Conservation (phyloP, 2,329 filamentous ascomycete genomes). For the Aureobasidium sp. region DNA sequence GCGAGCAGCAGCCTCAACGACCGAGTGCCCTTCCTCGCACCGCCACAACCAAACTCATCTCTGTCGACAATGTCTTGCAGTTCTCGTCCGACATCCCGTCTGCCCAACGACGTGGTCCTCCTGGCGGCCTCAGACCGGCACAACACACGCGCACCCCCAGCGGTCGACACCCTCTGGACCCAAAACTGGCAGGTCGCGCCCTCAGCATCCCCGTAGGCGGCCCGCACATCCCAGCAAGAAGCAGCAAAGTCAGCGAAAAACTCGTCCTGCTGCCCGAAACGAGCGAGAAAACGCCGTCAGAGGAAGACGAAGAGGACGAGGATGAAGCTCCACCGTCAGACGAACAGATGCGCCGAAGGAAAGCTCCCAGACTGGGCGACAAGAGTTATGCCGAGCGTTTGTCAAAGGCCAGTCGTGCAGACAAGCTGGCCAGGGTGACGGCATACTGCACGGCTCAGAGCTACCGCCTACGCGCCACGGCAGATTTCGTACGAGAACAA, state of each 20-base stretch:
- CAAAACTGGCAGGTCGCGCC: conserved; percentile 50
- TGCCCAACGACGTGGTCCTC: conserved; percentile 74
- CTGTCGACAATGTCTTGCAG: conserved; percentile 89
- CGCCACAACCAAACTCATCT: conserved; percentile 62
- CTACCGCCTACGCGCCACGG: conserved; percentile 83
- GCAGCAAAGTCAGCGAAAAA: conserved; percentile 93
- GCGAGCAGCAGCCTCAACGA: conserved; percentile 38
- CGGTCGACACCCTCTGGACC: conserved; percentile 46
- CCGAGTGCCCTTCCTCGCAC: conserved; percentile 31
- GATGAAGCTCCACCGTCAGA: conserved; percentile 55
- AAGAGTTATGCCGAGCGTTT: conserved; percentile 93
- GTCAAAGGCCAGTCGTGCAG: conserved; percentile 68
- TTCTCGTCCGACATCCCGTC: conserved; percentile 93
- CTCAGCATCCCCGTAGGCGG: conserved; percentile 36
- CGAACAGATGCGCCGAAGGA: conserved; percentile 59
- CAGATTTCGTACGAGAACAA: conserved; percentile 76
- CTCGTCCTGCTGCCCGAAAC: conserved; percentile 90
- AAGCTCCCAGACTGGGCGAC: conserved; percentile 53
- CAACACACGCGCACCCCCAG: conserved; percentile 43
- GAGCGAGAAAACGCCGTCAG: conserved; percentile 38
- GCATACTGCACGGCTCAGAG: conserved; percentile 95
- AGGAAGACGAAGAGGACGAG: conserved; percentile 38
- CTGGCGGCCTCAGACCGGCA: conserved; percentile 42
- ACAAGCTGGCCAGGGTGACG: conserved; percentile 77
- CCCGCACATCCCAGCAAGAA: conserved; percentile 66